Evolutionary conservation across 768 basidiomycete genomes (phyloP).

Genomic region (Piloderma croceum): DNA sequence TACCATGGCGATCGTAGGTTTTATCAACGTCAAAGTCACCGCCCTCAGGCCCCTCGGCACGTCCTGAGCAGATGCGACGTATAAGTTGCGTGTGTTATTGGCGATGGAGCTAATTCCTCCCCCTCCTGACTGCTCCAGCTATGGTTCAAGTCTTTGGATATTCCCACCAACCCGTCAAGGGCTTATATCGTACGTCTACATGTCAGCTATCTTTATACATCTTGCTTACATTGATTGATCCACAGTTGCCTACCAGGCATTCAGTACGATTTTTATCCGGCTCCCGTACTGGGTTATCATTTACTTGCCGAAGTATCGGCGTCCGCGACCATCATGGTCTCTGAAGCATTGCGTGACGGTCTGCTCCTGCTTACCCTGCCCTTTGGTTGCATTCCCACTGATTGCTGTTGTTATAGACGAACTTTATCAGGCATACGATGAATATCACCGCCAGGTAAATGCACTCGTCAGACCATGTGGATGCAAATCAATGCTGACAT

Average conservation of each 20-base stretch:
- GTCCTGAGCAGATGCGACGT: no score
- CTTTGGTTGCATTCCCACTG: slow-evolving; percentile 12
- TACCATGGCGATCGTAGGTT: no score
- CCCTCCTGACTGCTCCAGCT: no score
- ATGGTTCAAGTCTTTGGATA: slow-evolving; percentile 11
- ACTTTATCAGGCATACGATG: background rate
- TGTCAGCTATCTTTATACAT: no score
- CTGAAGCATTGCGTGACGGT: slow-evolving; percentile 16
- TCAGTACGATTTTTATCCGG: slow-evolving; percentile 17
- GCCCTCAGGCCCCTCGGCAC: no score
- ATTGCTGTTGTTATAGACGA: no score
- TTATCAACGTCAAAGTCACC: no score
- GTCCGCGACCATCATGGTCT: slow-evolving; percentile 20
- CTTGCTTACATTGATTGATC: no score
- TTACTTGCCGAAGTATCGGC: slow-evolving; percentile 15
- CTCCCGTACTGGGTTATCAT: slow-evolving; percentile 19
- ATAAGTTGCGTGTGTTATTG: no score
- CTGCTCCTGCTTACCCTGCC: slow-evolving; percentile 16
- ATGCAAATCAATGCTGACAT: no score
- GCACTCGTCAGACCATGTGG: background rate
- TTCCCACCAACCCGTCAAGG: slow-evolving; percentile 7
- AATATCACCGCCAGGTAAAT: background rate
- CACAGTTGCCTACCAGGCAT: slow-evolving; percentile 3
- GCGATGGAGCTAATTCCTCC: no score
- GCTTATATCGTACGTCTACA: background rate